These are phyloP conservation scores for Chondrostereum purpureum DNA, from an alignment of 1,284 basidiomycete species.

Conservation along the genomic window DNA sequence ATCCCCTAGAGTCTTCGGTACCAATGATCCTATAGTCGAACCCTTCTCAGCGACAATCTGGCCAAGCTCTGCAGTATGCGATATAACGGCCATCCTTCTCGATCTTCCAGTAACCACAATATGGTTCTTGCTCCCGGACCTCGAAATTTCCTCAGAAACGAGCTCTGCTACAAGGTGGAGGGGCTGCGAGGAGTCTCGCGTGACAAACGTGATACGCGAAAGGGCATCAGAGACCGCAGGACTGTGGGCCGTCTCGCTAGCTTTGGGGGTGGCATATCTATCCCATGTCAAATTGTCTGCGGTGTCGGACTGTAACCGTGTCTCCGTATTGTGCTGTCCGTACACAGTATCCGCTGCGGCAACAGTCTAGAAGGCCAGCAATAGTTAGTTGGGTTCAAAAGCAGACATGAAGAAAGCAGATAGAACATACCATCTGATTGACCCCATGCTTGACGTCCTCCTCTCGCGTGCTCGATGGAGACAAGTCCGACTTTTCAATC, in stretches of 20 bases:
- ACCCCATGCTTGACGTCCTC: conserved; percentile 9
- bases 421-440: conserved; percentile 14
- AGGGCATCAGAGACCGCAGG: conserved; percentile 35
- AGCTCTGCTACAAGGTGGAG: conserved; percentile 49
- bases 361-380: too few relatives aligned
- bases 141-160: conserved; percentile 23
- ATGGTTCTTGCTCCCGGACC: conserved; percentile 30
- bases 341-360: conserved; percentile 64
- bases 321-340: conserved; percentile 53
- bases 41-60: conserved; percentile 44
- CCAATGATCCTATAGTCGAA: conserved; percentile 44
- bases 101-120: conserved; percentile 73
- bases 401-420: conserved; percentile 4
- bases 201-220: conserved; percentile 50
- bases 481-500: conserved; percentile 36
- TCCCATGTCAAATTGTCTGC: conserved; percentile 70
- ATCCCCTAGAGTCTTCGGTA: conserved; percentile 73
- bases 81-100: conserved; percentile 56
- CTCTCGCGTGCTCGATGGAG: conserved; percentile 25
- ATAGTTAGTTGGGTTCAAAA: background rate
- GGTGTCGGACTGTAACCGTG: conserved; percentile 61
- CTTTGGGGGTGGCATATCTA: conserved; percentile 33
- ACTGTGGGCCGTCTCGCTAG: conserved; percentile 16
- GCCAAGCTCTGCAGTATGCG: conserved; percentile 51
- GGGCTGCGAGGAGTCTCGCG: conserved; percentile 39